Conservation (phyloP, 495 filamentous ascomycete species). For the Neurospora sp. region DNA sequence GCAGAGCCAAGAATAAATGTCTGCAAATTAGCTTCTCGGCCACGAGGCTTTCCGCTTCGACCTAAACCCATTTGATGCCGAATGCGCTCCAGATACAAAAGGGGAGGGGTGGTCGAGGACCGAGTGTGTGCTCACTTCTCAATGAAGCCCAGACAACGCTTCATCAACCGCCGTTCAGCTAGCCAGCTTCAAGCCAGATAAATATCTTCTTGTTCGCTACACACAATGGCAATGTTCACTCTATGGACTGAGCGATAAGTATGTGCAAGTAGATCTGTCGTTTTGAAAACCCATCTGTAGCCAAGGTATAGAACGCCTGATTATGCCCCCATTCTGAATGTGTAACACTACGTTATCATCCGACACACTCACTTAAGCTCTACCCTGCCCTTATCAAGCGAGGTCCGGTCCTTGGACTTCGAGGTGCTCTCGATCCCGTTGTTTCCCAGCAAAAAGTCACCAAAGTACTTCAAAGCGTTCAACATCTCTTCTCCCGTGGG, state of each 20-base stretch:
- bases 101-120: not conserved
- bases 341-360: conserved; percentile 13
- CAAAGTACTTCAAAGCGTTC: conserved; percentile 70
- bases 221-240: not conserved
- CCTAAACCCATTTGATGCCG: not conserved
- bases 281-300: not conserved
- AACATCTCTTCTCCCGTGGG: conserved; percentile 84
- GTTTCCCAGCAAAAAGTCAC: conserved; percentile 60
- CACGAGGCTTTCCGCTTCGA: not conserved
- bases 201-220: not conserved
- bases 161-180: not conserved
- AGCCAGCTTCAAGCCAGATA: not conserved
- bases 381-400: conserved; percentile 6
- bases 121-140: not conserved
- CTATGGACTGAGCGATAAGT: not conserved
- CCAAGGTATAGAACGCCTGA: not conserved
- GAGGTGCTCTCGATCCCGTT: conserved; percentile 43
- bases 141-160: not conserved
- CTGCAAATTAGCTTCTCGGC: not conserved
- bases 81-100: not conserved
- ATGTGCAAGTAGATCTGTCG: not conserved
- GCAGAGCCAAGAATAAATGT: not conserved
- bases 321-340: not conserved
- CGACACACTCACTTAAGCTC: not conserved
- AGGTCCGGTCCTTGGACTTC: not conserved